Evolutionary conservation across 805 yeast species (phyloP).

Genomic region (Myxozyma vanderwaltii): DNA sequence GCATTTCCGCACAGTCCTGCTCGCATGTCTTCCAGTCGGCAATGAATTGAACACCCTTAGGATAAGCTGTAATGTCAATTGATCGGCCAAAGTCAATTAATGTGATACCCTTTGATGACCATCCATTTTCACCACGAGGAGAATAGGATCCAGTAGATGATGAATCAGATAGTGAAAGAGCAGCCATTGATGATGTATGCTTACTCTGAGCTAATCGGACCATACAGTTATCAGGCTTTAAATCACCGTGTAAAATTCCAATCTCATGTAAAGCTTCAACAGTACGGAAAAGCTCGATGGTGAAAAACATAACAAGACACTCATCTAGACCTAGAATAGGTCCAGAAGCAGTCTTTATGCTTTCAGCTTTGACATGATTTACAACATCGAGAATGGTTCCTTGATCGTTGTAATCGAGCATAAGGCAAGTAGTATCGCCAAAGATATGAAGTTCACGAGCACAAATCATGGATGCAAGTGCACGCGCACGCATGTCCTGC

Average conservation of each 20-base stretch:
- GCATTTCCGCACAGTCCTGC: conserved; percentile 75
- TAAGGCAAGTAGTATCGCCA: conserved; percentile 67
- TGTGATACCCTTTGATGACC: conserved; percentile 58
- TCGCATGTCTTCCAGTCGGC: conserved; percentile 63
- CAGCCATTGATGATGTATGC: conserved; percentile 23
- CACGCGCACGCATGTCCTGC: conserved; percentile 23
- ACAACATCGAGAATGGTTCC: conserved; percentile 76
- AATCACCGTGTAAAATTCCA: conserved; percentile 79
- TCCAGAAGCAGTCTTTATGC: conserved; percentile 13
- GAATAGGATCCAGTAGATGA: conserved; percentile 37
- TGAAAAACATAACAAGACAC: conserved; percentile 58
- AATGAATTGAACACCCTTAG: conserved; percentile 52
- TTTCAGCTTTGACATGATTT: conserved; percentile 49
- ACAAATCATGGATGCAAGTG: conserved; percentile 50
- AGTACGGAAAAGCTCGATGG: conserved; percentile 63
- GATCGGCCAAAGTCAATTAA: conserved; percentile 83
- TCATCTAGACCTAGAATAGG: conserved; percentile 53
- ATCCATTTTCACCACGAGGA: conserved; percentile 47
- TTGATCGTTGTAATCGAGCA: conserved; percentile 63
- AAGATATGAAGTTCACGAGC: conserved; percentile 58
- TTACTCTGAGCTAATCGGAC: conserved; percentile 49
- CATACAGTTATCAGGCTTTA: conserved; percentile 88
- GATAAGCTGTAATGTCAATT: conserved; percentile 63
- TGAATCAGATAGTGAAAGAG: conserved; percentile 17
- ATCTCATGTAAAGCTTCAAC: conserved; percentile 63